Percentiles rank a stretch among this genome's conserved stretches.
These are phyloP conservation scores for Trametes villosa DNA, from an alignment of 768 basidiomycete species.

Conservation along the genomic window DNA sequence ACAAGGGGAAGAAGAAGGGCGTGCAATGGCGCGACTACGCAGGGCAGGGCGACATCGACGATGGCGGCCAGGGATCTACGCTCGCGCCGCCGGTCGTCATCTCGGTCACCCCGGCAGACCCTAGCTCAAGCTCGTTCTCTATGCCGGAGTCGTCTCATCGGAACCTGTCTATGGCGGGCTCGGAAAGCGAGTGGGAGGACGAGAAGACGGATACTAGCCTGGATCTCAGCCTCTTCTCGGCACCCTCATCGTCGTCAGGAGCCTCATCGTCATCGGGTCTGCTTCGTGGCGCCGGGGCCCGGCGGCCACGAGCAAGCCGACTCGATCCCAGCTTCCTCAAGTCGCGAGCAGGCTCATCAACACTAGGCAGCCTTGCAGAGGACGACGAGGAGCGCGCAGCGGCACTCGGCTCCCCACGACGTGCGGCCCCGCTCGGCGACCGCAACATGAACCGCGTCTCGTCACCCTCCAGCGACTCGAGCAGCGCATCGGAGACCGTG, in stretches of 20 bases:
- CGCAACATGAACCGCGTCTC: conserved; percentile 61
- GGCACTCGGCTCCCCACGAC: conserved; percentile 34
- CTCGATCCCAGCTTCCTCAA: conserved; percentile 73
- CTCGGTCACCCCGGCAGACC: conserved; percentile 25
- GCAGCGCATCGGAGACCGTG: conserved; percentile 30
- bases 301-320: conserved; percentile 64
- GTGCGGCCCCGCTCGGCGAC: conserved; percentile 57
- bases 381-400: conserved; percentile 58
- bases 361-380: conserved; percentile 70
- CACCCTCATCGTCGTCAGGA: conserved; percentile 20
- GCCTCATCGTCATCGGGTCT: conserved; percentile 14
- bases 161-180: conserved; percentile 42
- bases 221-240: conserved; percentile 54
- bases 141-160: conserved; percentile 17
- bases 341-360: conserved; percentile 47
- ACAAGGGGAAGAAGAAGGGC: conserved; percentile 67
- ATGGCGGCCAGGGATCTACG: conserved; percentile 45
- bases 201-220: conserved; percentile 84
- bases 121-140: conserved; percentile 36
- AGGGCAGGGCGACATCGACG: conserved; percentile 81
- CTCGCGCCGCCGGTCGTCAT: conserved; percentile 17
- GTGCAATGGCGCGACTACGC: conserved; percentile 90
- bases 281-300: conserved; percentile 30
- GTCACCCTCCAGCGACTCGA: conserved; percentile 37
- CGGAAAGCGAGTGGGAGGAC: conserved; percentile 91